phyloP scores from a whole-genome alignment of 1,139 yeast species.

The Kodamaea sp. region DNA sequence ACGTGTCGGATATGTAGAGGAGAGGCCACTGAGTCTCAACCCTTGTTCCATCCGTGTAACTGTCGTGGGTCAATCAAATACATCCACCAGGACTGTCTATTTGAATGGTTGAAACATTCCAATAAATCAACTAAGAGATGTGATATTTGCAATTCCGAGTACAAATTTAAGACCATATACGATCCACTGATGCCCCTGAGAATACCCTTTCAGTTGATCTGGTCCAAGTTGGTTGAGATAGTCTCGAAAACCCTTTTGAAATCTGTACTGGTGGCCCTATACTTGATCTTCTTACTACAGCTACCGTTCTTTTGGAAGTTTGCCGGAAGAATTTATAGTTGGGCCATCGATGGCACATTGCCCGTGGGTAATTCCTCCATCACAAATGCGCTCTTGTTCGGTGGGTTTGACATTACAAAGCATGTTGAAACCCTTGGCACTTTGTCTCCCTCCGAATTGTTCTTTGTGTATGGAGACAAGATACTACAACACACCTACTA shows the following conservation, averaged over 20 bases:
- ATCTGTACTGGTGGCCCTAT: constrained; percentile 31
- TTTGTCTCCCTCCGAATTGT: constrained; percentile 1
- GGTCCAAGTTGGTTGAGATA: constrained; percentile 38
- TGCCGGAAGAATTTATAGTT: constrained; percentile 51
- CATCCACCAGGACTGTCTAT: constrained; percentile 88
- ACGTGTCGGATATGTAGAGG: constrained; percentile 93
- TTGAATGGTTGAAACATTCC: constrained; percentile 80
- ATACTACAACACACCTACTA: constrained; percentile 37
- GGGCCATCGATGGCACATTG: constrained; percentile 53
- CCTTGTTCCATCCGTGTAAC: constrained; percentile 87
- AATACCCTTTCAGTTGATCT: constrained; percentile 55
- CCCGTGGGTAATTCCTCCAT: constrained; percentile 41
- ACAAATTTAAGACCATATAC: constrained; percentile 70
- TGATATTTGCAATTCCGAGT: constrained; percentile 85
- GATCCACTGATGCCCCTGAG: constrained; percentile 67
- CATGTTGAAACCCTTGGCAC: constrained; percentile 3
- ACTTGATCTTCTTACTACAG: constrained; percentile 44
- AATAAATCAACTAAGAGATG: constrained; percentile 66
- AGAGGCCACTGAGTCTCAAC: constrained; percentile 78
- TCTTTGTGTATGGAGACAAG: constrained; percentile 12
- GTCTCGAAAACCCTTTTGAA: constrained; percentile 26
- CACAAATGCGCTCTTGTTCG: constrained; percentile 48
- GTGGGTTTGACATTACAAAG: constrained; percentile 31
- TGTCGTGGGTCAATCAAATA: constrained; percentile 93
- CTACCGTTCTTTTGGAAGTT: constrained; percentile 61